Base-by-base conservation (phyloP, 139 green algal species). In the Ettlia oleoabundans region DNA sequence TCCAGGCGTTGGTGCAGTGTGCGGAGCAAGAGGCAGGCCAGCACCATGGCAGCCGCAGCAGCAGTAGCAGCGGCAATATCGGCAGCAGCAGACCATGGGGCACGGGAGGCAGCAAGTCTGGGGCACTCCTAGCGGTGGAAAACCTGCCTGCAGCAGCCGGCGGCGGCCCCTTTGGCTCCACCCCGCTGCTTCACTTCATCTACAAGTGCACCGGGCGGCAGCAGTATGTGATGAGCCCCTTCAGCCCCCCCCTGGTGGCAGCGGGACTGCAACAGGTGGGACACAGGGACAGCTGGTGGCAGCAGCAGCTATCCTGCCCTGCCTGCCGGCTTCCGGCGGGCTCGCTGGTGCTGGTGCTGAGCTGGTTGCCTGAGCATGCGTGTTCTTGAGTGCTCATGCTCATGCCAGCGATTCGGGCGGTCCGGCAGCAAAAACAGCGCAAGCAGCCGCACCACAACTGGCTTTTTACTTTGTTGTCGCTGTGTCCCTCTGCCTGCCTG, bases 141-240 rank as follows among this genome's bases (percentile, higher is more conserved):
- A 42, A 24, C 84, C n/a, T 93, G 89, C 74, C 76, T 84, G n/a
- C 68, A 72, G 68, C 76, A 89, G 41, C 69, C 69, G n/a, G 82
- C 79, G 26, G 84, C 80, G 80, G 75, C 33, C 15, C 58, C 24
- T 35, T 67, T 30, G 84, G 40, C 15, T 24, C 69, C 21, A 85
- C 81, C 4, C 75, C 82, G 4, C 74, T 90, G 43, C 71, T 55
- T 32, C 82, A 84, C 24, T 81, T 88, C 51, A 67, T 43, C 1
- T 82, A 81, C 72, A 81, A 68, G 58, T 65, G 70, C 15, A 68
- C 30, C 41, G 37, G 22, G 35, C 30, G 67, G 68, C 85, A 70
- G 73, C 79, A 81, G 62, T 81, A 58, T 66, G 55, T 75, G 65
- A 69, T 77, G 65, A 67, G 47, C 28, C 78, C 65, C 1, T 77